Percentiles rank a stretch among this genome's conserved stretches.
Evolutionary conservation across 257 asterid genomes (phyloP).

Genomic region (Agastache rugosa): DNA sequence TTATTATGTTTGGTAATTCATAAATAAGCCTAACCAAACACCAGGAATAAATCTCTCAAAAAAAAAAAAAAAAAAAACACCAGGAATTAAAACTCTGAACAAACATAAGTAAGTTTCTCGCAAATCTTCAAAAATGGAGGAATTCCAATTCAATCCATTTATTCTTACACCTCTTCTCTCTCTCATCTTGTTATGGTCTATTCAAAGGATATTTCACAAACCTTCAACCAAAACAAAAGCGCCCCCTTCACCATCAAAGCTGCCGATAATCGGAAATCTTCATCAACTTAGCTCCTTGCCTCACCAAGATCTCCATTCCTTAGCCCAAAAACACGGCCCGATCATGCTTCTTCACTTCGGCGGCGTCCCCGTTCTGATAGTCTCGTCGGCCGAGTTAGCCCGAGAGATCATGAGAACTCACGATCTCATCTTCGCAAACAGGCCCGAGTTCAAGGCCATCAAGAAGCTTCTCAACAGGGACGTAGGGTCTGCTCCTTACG

Average conservation of each 20-base stretch:
- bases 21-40: too few relatives aligned
- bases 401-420: neutral
- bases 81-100: too few relatives aligned
- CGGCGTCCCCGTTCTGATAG: neutral
- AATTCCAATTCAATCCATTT: neutral
- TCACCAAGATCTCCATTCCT: neutral
- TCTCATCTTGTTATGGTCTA: neutral
- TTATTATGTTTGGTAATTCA: too few relatives aligned
- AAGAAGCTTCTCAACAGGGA: neutral
- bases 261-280: constrained; percentile 18
- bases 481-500: neutral
- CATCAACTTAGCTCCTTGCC: neutral
- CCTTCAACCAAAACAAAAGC: neutral
- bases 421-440: neutral
- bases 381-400: neutral
- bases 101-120: too few relatives aligned
- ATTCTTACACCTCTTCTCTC: neutral
- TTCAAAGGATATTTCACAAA: neutral
- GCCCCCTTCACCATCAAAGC: constrained; percentile 28
- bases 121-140: neutral
- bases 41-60: too few relatives aligned
- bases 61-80: too few relatives aligned
- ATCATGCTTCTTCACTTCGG: constrained; percentile 18
- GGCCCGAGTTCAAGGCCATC: neutral
- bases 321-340: constrained; percentile 15